Base-by-base conservation (phyloP, 371 early-diverging fungal species). In the Mortierella polycephala region DNA sequence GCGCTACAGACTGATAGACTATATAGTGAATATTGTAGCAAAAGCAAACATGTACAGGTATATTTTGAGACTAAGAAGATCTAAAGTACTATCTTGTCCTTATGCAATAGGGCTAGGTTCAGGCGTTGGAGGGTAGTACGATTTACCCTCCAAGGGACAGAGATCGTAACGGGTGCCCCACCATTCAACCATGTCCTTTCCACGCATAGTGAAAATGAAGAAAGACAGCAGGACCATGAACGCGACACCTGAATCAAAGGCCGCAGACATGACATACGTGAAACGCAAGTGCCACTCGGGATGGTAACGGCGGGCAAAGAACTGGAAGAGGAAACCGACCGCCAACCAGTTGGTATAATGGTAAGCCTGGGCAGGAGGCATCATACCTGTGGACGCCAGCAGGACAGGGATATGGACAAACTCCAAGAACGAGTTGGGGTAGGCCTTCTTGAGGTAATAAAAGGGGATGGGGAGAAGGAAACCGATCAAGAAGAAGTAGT, bases 281-380 rank as follows among this genome's bases (percentile, higher is more conserved):
- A 54, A 92, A 37, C 89, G 84, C 67, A 82, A 60, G 88, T 91
- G 93, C 92, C 92, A 93, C 2, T 85, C 83, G 53, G 84, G 72
- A 13, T 75, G 82, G 66, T 90, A 87, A 54, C 83, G 84, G 71
- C 88, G 88, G 16, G 90, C 47, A 46, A 79, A 83, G 74, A 70
- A 91, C 84, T 91, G 90, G 76, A 91, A 92, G 47, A 40, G 13
- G 74, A 91, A 88, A 62, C 90, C 90, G 39, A 84, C 74, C 20
- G 83, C 74, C 66, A 88, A 88, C 91, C 92, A 91, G 81, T 87
- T 88, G 67, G 88, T 81, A 51, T 83, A 81, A 45, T 75, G 56
- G 57, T 66, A 75, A 23, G 69, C 62, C 55, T 56, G 59, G 20
- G 75, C 75, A 7, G 75, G 75, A n/a, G 75, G 75, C 75, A 75